Conservation (phyloP, 306 rosid species). For the Nissolia schottii region DNA sequence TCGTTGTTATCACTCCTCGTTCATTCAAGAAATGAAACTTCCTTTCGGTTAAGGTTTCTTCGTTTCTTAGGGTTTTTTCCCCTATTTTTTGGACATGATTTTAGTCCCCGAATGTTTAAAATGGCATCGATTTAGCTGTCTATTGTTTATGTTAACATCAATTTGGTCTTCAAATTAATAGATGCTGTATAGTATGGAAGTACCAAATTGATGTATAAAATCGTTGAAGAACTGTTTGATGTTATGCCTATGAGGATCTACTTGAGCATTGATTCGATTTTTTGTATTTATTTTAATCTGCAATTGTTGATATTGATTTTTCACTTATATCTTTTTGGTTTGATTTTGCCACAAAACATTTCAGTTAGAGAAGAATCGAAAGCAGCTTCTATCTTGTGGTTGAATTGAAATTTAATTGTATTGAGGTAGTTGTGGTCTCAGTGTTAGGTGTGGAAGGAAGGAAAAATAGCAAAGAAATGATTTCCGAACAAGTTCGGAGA, state of each 20-base stretch:
- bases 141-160: too few relatives aligned
- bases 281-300: too few relatives aligned
- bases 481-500: slow-evolving; percentile 33
- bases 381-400: not conserved
- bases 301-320: not conserved
- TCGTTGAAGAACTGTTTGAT: too few relatives aligned
- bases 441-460: slow-evolving; percentile 20
- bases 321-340: not conserved
- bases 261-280: too few relatives aligned
- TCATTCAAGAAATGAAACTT: not conserved
- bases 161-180: too few relatives aligned
- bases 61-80: not conserved
- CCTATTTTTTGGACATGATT: not conserved
- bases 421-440: slow-evolving; percentile 3
- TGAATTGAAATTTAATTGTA: not conserved
- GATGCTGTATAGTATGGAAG: too few relatives aligned
- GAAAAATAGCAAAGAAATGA: slow-evolving; percentile 36
- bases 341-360: not conserved
- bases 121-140: too few relatives aligned
- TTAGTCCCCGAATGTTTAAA: too few relatives aligned
- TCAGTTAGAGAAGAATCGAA: not conserved
- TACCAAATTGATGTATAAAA: too few relatives aligned
- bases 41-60: not conserved
- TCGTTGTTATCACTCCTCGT: not conserved
- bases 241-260: too few relatives aligned